Percentiles rank a stretch among this genome's conserved stretches.
Conservation (phyloP, 345 rosid species). For the Lumnitzera littorea region DNA sequence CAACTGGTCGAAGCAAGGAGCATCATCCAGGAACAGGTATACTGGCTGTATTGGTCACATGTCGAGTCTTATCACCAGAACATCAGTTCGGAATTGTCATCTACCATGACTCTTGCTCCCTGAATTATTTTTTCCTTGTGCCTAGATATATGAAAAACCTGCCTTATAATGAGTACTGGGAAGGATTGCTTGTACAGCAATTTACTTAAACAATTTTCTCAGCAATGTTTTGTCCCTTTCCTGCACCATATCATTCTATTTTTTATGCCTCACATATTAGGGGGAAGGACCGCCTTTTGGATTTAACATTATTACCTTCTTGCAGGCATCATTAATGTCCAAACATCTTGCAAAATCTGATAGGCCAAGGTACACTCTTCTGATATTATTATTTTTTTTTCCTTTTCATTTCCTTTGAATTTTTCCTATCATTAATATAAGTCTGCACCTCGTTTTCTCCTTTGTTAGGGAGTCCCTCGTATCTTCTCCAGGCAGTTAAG, state of each 20-base stretch:
- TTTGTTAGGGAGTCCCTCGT: no score
- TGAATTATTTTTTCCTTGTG: no score
- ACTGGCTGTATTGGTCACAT: no score
- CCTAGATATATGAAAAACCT: no score
- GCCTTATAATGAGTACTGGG: no score
- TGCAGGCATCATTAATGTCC: constrained; percentile 91
- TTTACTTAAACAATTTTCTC: no score
- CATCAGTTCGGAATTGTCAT: no score
- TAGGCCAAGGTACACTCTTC: constrained; percentile 56
- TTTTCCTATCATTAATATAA: neutral
- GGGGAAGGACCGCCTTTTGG: neutral
- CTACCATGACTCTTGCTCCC: no score
- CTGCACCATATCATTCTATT: neutral
- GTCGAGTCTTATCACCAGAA: no score
- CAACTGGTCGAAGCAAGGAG: constrained; percentile 99
- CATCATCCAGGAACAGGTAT: constrained; percentile 96
- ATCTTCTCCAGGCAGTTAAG: no score
- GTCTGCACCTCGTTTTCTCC: neutral
- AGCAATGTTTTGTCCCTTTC: neutral
- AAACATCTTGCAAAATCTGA: constrained; percentile 80
- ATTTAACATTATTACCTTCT: constrained; percentile 5
- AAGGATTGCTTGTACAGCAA: no score
- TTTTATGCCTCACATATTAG: neutral
- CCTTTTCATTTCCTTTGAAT: neutral
- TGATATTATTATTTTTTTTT: constrained; percentile 3